Evolutionary conservation across 345 rosid genomes (phyloP).

Genomic region (Abelmoschus esculentus): DNA sequence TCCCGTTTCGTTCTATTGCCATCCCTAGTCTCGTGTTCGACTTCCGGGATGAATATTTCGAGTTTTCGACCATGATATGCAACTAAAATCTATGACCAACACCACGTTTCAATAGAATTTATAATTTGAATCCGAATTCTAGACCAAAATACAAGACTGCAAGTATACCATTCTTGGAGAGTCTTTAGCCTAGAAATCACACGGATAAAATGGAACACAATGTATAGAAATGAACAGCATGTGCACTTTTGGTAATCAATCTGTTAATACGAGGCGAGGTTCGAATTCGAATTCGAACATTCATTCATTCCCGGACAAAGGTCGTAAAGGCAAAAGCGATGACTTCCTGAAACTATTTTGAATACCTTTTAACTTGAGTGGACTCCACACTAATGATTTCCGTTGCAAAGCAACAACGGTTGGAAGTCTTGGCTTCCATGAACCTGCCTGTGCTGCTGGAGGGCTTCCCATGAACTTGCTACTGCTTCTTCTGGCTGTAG

Average conservation of each 20-base stretch:
- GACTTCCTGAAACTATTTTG: slow-evolving; percentile 31
- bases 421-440: slow-evolving; percentile 84
- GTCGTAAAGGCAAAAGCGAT: slow-evolving; percentile 31
- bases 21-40: slow-evolving; percentile 1
- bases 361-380: slow-evolving; percentile 51
- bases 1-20: too few relatives aligned
- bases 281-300: not conserved
- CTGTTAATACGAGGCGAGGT: not conserved
- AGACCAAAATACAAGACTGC: not conserved
- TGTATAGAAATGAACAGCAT: not conserved
- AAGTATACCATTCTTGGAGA: not conserved
- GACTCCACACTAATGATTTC: slow-evolving; percentile 89
- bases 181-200: not conserved
- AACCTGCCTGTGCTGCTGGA: slow-evolving; percentile 44
- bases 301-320: slow-evolving; percentile 19
- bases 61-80: not conserved
- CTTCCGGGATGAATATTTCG: too few relatives aligned
- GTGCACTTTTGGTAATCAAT: not conserved
- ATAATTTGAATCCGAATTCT: not conserved
- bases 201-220: not conserved
- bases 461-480: slow-evolving; percentile 91
- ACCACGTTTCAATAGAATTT: not conserved
- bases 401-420: slow-evolving; percentile 77
- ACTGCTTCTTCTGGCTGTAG: slow-evolving; percentile 40
- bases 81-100: not conserved